Percentiles rank a stretch among this genome's conserved stretches.
Evolutionary conservation across 2,329 filamentous ascomycete genomes (phyloP).

Genomic region (Pseudogymnoascus sp.): DNA sequence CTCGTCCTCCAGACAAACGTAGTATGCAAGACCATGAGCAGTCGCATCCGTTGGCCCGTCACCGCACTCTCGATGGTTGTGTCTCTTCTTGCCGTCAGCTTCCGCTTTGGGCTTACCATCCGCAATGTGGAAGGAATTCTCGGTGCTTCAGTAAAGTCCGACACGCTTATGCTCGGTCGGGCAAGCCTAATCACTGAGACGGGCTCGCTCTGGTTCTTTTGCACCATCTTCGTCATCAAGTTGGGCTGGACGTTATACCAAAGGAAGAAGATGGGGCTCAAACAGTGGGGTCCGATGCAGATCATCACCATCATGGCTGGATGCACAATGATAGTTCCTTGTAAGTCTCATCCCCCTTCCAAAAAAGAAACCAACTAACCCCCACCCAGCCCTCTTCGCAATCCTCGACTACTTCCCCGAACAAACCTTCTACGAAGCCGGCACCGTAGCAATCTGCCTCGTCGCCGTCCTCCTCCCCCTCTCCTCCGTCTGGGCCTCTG

Average conservation of each 20-base stretch:
- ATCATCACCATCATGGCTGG: slow-evolving; percentile 60
- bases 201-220: slow-evolving; percentile 52
- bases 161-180: slow-evolving; percentile 29
- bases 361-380: slow-evolving; percentile 12
- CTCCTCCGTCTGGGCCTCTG: slow-evolving; percentile 56
- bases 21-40: slow-evolving; percentile 42
- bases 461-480: slow-evolving; percentile 56
- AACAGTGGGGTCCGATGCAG: slow-evolving; percentile 55
- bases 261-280: slow-evolving; percentile 47
- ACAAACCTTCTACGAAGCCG: slow-evolving; percentile 41
- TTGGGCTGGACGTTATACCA: slow-evolving; percentile 47
- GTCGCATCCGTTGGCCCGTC: slow-evolving; percentile 36
- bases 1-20: slow-evolving; percentile 55
- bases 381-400: slow-evolving; percentile 46
- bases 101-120: slow-evolving; percentile 44
- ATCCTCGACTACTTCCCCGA: slow-evolving; percentile 42
- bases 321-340: slow-evolving; percentile 56
- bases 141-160: slow-evolving; percentile 11
- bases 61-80: slow-evolving; percentile 39
- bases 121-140: slow-evolving; percentile 37
- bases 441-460: slow-evolving; percentile 45
- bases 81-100: slow-evolving; percentile 41
- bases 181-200: slow-evolving; percentile 43
- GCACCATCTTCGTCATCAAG: slow-evolving; percentile 52
- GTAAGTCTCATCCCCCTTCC: slow-evolving; percentile 33